Percentiles rank a stretch among this genome's conserved stretches.
Evolutionary conservation across 2,329 filamentous ascomycete species (phyloP).

Genomic region (Clarireedia paspali): DNA sequence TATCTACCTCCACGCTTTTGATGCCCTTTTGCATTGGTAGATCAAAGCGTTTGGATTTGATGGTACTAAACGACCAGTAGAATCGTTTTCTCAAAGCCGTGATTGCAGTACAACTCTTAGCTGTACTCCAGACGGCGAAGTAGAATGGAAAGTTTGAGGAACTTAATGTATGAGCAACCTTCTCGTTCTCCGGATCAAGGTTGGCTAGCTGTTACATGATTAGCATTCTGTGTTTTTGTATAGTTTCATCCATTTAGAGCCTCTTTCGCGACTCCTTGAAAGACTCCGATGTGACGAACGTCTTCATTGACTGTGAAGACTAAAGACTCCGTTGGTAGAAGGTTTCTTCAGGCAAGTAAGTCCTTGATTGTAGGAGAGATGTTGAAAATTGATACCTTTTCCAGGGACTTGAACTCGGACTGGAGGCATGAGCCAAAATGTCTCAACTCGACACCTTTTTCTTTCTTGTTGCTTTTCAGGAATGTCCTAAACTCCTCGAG

Average conservation of each 20-base stretch:
- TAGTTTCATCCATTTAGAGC: neutral
- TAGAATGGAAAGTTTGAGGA: conserved; percentile 62
- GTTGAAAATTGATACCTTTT: conserved; percentile 27
- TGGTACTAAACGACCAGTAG: conserved; percentile 34
- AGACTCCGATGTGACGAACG: too few relatives aligned
- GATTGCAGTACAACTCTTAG: conserved; percentile 48
- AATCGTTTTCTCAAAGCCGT: conserved; percentile 50
- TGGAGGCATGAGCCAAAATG: conserved; percentile 40
- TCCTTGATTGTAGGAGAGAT: too few relatives aligned
- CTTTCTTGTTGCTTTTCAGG: conserved; percentile 35
- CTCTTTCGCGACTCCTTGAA: neutral
- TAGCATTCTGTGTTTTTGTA: conserved; percentile 8
- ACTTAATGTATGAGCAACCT: conserved; percentile 46
- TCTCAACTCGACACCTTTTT: conserved; percentile 41
- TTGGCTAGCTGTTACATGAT: conserved; percentile 13
- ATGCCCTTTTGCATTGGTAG: conserved; percentile 3
- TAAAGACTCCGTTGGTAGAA: neutral
- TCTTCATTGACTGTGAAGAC: neutral
- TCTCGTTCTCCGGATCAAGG: conserved; percentile 22
- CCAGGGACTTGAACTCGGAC: conserved; percentile 40
- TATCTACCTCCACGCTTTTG: conserved; percentile 41
- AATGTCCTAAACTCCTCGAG: conserved; percentile 37
- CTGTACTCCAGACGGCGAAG: conserved; percentile 53
- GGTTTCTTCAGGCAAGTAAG: conserved; percentile 17
- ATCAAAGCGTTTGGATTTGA: conserved; percentile 5